Evolutionary conservation across 148 eudicot species (phyloP), one percentile per base, ranked within the genome.

Genomic region (Fagopyrum homotropicum): DNA sequence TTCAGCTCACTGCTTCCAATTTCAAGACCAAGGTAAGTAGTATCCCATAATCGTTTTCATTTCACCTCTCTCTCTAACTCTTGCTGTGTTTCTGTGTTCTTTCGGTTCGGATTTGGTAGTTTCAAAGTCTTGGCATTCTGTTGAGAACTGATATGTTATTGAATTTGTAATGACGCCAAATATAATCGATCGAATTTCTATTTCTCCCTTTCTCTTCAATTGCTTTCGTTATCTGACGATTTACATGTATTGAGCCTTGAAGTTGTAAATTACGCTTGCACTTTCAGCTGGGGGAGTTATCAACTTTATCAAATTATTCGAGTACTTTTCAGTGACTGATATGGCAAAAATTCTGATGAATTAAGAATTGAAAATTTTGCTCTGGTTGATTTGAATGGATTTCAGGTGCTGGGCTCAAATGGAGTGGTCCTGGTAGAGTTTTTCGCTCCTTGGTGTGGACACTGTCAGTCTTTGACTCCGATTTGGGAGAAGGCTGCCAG

Each of bases 391-490:
- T 5, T 64, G 45, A 52, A 50, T 69, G 60, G 52, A 73, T 43
- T 45, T 76, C 84, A 94, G 98, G 98, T 92, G 68, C 68, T 92
- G 69, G 85, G 92, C 82, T 86, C 97, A 15, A 92, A 92, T 75
- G 85, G 96, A 60, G 82, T 95, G 75, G 97, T 95, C 29, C 75
- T 95, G 48, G 98, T 95, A 69, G 98, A 95, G 82, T 95, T 95
- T 61, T 95, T 77, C 74, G 98, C 98, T 17, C 97, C 98, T 48
- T 95, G 98, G 98, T 95, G 98, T 78, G 98, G 97, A 45, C 98
- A 95, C 77, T 95, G 98, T 81, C 69, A 95, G 81, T 88, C 96
- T 77, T 79, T 95, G 68, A 92, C 96, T 10, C 98, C 98, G 7
- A 83, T 80, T 6, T 95, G 98, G 98, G 98, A 95, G 83, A 90